Evolutionary conservation across 805 yeast genomes (phyloP), one percentile per base, ranked within the genome.

Genomic region (Saccharomycopsis lassenensis): DNA sequence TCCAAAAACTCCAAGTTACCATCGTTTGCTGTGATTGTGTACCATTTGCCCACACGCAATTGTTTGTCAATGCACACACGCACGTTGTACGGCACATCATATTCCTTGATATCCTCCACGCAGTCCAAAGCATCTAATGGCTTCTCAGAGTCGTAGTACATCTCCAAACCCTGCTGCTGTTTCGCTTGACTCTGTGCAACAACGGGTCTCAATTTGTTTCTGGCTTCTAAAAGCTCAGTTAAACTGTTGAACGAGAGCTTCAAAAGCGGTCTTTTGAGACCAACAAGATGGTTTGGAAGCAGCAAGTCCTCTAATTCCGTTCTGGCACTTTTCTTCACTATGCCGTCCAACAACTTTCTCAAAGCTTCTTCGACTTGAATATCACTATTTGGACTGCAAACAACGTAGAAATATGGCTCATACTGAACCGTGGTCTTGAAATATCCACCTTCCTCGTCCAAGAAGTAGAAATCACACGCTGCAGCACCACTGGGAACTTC

Each of bases 71-170:
- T 91, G n/a, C 95, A 76, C 0, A 91, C 96, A 43, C 99, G 71
- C 2, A 87, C 95, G 52, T 87, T 95, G 50, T 83, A 91, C 0
- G 98, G 98, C 3, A 91, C 97, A 54, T 91, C 99, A 48, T 83
- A 86, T 55, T 91, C 99, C 46, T 89, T 66, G 22, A 91, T 70
- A 49, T 89, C 97, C 37, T 75, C 77, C 11, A 91, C 71, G 32
- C 52, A 56, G 24, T 74, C 74, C 2, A 76, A 63, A 3, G 87
- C 80, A 43, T 77, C 82, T 6, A 54, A 52, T 8, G 42, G 48
- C 35, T 54, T 59, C 19, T 56, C 57, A 18, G 49, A 49, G 20
- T 57, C 58, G 31, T 53, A 54, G 33, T 52, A 46, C 33, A 22
- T 19, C 44, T 57, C 55, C 35, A 62, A 62, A 46, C 62, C 54